Base-by-base conservation (phyloP, 345 rosid species). In the Punica granatum region DNA sequence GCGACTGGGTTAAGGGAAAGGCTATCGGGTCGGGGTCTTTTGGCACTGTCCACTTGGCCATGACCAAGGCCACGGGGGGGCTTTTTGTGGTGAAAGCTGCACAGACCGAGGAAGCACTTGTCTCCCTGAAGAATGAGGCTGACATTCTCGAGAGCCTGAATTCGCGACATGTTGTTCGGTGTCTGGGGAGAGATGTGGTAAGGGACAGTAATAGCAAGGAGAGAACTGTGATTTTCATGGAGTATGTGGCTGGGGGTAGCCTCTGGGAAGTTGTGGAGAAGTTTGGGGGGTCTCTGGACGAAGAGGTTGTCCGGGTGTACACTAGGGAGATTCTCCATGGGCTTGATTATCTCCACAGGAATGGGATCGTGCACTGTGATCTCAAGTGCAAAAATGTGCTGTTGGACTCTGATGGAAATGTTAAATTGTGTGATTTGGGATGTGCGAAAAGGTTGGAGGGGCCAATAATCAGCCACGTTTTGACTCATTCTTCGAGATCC, bases 361-460 rank as follows among this genome's bases (percentile, higher is more conserved):
- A 83, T 1, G 74, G 77, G 41, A 73, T 83, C 11, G 80, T 67
- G 33, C 83, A 78, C 41, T 69, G 83, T 65, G 83, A 83, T 62
- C 43, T 80, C 49, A 78, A 83, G 60, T 72, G 81, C 72, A 78
- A 74, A 53, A 78, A 78, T 30, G 69, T 78, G 65, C 79, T 78
- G 0, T 25, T 83, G 33, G 75, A 68, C 4, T 69, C 70, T 1
- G 58, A 62, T 0, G 84, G 80, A 9, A 69, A 65, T 7, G 43
- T 80, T 12, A 77, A 83, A 60, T 70, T 83, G 65, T 75, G 78
- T 1, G 87, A 80, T 71, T 78, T 78, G 1, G 80, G 84, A 49
- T 76, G 87, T 12, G 76, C 79, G 3, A 68, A 56, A 71, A 66
- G 72, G 73, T 19, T 75, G 25, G 56, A 26, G 16, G 61, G 61